Base-by-base conservation (phyloP, 441 rosid species). In the Mallotus repandus region DNA sequence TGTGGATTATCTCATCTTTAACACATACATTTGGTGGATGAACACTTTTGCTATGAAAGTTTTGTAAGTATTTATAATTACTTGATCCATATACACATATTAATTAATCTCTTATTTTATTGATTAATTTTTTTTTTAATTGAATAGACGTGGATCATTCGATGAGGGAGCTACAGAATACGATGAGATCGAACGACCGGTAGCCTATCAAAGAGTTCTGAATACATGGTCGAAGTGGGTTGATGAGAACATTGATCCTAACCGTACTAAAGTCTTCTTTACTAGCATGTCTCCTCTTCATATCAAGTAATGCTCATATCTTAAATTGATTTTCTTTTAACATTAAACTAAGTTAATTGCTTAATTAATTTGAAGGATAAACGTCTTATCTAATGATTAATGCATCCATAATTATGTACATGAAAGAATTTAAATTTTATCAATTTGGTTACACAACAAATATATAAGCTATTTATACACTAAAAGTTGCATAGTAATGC, bases 11-110 rank as follows among this genome's bases (percentile, higher is more conserved):
- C 88, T 95, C 71, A 78, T 95, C 32, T 95, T 95, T 79, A 95
- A 95, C 78, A 87, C 99, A 9, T 95, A 95, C 80, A 95, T 91
- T 6, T 95, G 99, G 99, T 95, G 99, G 99, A 92, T 95, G 97
- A 95, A 95, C 88, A 91, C 98, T 50, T 83, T 85, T 80, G 21
- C 57, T 49, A 91, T 95, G 92, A 95, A 92, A 91, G 87, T 92
- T 74, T 73, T 95, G 99, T 94, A 82, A 80, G 97, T 84, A 11
- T 41, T 12, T 1, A 3, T 64, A n/a, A 49, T 58, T 50, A 21
- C 19, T 68, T 18, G 6, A 15, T 53, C 7, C 25, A 19, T 60
- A 18, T 12, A 14, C 13, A 48, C 25, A 11, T 18, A 29, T 29
- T 29, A 29, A 29, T 29, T 29, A 29, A 29, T 29, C 32, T 29